These are phyloP conservation scores for Trichoderma asperellum DNA, from an alignment of 2,329 filamentous ascomycete species.

Conservation along the genomic window DNA sequence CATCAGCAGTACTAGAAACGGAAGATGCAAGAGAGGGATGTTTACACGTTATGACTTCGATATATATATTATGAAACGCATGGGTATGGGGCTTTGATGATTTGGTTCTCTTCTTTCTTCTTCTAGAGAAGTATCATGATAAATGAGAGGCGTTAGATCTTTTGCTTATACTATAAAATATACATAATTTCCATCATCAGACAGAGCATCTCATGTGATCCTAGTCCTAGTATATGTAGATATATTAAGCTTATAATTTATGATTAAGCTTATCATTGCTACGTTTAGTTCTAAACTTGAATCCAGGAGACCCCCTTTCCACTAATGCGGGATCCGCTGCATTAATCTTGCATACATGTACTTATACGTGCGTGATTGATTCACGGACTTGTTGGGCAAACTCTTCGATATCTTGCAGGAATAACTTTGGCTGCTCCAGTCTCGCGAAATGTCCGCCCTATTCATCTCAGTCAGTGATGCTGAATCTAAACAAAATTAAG, in stretches of 20 bases:
- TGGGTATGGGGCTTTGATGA: neutral
- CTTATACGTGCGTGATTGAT: neutral
- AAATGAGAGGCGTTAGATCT: constrained; percentile 3
- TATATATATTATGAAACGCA: neutral
- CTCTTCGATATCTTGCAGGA: neutral
- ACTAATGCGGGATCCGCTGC: neutral
- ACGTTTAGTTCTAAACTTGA: neutral
- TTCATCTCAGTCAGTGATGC: neutral
- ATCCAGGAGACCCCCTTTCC: neutral
- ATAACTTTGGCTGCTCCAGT: neutral
- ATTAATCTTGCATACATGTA: neutral
- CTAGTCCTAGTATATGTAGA: neutral
- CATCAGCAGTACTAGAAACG: constrained; percentile 29
- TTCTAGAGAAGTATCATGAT: constrained; percentile 1
- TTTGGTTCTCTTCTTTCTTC: neutral
- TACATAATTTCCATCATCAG: neutral
- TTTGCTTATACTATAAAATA: neutral
- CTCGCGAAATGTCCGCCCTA: neutral
- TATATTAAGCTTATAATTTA: neutral
- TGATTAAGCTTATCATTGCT: neutral
- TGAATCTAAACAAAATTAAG: neutral
- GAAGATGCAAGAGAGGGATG: neutral
- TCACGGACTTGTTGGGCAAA: neutral
- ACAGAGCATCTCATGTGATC: neutral
- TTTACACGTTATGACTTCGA: neutral